Conservation (phyloP, 2,329 filamentous ascomycete genomes). For the Fusarium neocosmosporiellum region DNA sequence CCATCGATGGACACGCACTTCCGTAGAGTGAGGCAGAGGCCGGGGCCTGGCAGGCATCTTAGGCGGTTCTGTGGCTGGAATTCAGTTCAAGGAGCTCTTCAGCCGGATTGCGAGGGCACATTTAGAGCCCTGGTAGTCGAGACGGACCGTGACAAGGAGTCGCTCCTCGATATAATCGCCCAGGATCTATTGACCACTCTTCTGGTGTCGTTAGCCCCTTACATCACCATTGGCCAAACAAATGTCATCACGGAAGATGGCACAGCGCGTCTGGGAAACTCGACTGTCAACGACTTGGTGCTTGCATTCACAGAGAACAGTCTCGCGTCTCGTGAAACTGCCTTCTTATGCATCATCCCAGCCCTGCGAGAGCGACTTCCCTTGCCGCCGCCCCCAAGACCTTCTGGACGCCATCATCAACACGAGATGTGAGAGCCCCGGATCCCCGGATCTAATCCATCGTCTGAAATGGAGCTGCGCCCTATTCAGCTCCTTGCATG, state of each 20-base stretch:
- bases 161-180: constrained; percentile 22
- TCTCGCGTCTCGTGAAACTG: constrained; percentile 14
- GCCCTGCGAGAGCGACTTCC: background rate
- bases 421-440: too few species aligned
- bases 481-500: background rate
- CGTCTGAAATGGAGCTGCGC: background rate
- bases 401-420: background rate
- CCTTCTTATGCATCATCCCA: constrained; percentile 23
- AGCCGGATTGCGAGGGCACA: background rate
- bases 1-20: too few species aligned
- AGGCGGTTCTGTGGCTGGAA: background rate
- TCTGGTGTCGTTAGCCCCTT: background rate
- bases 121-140: too few species aligned
- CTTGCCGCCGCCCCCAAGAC: background rate
- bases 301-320: constrained; percentile 20
- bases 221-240: background rate
- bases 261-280: constrained; percentile 11
- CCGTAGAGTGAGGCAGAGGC: too few species aligned
- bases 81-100: background rate
- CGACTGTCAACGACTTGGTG: constrained; percentile 6
- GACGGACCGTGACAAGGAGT: background rate
- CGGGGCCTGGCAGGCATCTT: too few species aligned
- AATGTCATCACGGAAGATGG: constrained; percentile 8
- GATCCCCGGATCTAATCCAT: too few species aligned
- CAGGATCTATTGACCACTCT: constrained; percentile 26